Conservation (phyloP, 1,139 yeast genomes). For the Scheffersomyces titani region DNA sequence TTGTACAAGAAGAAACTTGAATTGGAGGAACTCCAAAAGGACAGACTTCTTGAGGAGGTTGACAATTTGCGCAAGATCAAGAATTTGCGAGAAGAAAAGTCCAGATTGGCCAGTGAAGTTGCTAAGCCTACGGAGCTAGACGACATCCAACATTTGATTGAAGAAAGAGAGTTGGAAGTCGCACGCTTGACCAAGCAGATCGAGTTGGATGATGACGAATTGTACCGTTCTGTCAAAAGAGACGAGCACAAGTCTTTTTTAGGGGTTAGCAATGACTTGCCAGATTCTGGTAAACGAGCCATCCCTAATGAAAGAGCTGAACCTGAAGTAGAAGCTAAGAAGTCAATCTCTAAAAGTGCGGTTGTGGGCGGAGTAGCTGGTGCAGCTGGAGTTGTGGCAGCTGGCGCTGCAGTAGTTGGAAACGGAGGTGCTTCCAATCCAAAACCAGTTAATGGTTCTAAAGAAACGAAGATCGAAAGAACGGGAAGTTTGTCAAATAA, state of each 20-base stretch:
- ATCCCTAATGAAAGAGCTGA: constrained; percentile 6
- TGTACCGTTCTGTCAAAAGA: constrained; percentile 14
- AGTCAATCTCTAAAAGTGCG: constrained; percentile 10
- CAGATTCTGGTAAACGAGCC: constrained; percentile 12
- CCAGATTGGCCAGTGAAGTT: constrained; percentile 31
- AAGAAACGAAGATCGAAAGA: constrained; percentile 9
- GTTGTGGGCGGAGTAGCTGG: constrained; percentile 13
- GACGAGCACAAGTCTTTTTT: constrained; percentile 21
- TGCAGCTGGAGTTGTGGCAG: constrained; percentile 8
- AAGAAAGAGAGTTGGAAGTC: constrained; percentile 38
- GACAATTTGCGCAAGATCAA: constrained; percentile 40
- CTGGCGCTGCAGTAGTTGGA: constrained; percentile 2
- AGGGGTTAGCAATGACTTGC: constrained; percentile 26
- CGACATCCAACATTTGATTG: constrained; percentile 36
- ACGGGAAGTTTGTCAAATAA: constrained; percentile 20
- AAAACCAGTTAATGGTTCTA: background rate
- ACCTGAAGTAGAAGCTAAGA: constrained; percentile 1
- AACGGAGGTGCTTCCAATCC: background rate
- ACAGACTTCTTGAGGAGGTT: constrained; percentile 38
- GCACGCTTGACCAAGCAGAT: constrained; percentile 35
- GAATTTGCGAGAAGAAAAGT: constrained; percentile 41
- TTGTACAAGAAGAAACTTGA: constrained; percentile 33
- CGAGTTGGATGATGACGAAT: constrained; percentile 33
- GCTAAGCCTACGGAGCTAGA: constrained; percentile 25
- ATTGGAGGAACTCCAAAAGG: constrained; percentile 38